phyloP scores from a whole-genome alignment of 176 grass and related monocot genomes.

The Oryza longistaminata region DNA sequence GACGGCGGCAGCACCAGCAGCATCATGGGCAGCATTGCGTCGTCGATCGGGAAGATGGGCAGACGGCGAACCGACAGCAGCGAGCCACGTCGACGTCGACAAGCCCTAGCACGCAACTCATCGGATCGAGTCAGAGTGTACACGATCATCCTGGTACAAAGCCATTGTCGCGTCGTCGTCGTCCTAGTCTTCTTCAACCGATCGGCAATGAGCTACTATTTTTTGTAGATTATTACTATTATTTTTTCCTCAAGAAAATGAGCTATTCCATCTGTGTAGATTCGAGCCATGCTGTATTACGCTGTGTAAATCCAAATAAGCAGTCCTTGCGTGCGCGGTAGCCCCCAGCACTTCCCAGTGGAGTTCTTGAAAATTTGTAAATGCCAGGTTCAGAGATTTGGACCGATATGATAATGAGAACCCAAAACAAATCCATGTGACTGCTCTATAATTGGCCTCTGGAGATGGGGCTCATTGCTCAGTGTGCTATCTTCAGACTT shows the following conservation, averaged over 20 bases:
- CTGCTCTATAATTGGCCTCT: slow-evolving; percentile 25
- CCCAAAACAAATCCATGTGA: slow-evolving; percentile 47
- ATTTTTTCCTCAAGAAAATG: slow-evolving; percentile 13
- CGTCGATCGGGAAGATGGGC: slow-evolving; percentile 86
- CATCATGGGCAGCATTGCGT: slow-evolving; percentile 78
- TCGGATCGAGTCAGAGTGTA: background rate
- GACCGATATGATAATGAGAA: slow-evolving; percentile 42
- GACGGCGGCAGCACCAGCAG: slow-evolving; percentile 76
- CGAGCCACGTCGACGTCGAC: slow-evolving; percentile 47
- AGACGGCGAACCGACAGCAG: slow-evolving; percentile 51
- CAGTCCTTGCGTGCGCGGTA: slow-evolving; percentile 30
- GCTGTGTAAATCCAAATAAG: slow-evolving; percentile 50
- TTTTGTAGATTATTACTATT: slow-evolving; percentile 44
- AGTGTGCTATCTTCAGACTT: slow-evolving; percentile 11
- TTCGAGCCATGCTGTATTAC: slow-evolving; percentile 15
- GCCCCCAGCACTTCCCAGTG: slow-evolving; percentile 17
- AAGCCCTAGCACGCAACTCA: slow-evolving; percentile 37
- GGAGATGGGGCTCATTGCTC: slow-evolving; percentile 25
- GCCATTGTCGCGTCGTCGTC: background rate
- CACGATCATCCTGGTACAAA: slow-evolving; percentile 17
- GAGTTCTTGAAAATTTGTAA: slow-evolving; percentile 44
- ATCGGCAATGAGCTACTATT: slow-evolving; percentile 19
- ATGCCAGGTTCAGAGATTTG: slow-evolving; percentile 45
- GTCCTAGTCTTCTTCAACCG: background rate
- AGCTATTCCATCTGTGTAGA: slow-evolving; percentile 40